Percentiles rank a stretch among this genome's conserved stretches.
Evolutionary conservation across 768 basidiomycete genomes (phyloP).

Genomic region (Leccinum boreale): DNA sequence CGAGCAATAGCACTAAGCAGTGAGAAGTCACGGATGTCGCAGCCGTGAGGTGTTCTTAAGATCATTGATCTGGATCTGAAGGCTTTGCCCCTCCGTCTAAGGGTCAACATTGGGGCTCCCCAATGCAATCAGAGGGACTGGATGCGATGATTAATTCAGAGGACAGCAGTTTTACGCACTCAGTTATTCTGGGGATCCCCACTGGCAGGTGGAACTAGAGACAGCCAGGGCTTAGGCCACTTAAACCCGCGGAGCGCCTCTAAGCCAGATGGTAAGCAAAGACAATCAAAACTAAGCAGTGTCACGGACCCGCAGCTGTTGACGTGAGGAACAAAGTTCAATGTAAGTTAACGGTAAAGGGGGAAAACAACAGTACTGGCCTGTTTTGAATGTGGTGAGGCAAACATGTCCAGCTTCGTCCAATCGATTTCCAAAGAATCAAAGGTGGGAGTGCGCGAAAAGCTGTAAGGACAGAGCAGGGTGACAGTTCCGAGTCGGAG

Average conservation of each 20-base stretch:
- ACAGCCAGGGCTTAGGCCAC: neutral
- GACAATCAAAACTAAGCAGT: neutral
- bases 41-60: slow-evolving; percentile 31
- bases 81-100: neutral
- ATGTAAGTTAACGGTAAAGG: neutral
- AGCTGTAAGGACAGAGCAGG: too few relatives aligned
- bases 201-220: slow-evolving; percentile 37
- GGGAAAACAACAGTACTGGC: neutral
- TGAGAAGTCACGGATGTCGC: slow-evolving; percentile 89
- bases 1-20: slow-evolving; percentile 81
- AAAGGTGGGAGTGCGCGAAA: too few relatives aligned
- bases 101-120: slow-evolving; percentile 34
- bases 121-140: slow-evolving; percentile 36
- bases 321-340: neutral
- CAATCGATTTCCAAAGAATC: too few relatives aligned
- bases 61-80: neutral
- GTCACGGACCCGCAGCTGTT: neutral
- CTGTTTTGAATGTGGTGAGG: neutral
- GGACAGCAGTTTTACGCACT: slow-evolving; percentile 39
- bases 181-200: slow-evolving; percentile 46
- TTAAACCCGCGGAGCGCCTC: slow-evolving; percentile 38
- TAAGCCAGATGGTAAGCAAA: neutral
- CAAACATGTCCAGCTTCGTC: too few relatives aligned
- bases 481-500: too few relatives aligned
- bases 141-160: slow-evolving; percentile 38